phyloP scores from a whole-genome alignment of 2,329 filamentous ascomycete genomes.

The Trichoderma hamatum region DNA sequence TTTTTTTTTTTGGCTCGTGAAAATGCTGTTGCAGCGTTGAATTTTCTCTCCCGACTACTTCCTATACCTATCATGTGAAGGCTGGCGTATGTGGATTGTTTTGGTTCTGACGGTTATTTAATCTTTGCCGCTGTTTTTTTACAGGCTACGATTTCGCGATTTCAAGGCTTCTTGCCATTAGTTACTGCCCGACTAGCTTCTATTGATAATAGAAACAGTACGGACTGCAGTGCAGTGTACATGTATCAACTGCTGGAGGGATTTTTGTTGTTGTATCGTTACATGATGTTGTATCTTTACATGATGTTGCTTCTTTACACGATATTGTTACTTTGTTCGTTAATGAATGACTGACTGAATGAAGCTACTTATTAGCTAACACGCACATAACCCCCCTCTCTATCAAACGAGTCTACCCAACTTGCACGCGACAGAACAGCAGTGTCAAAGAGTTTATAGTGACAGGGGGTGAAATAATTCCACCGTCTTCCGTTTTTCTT shows the following conservation, averaged over 20 bases:
- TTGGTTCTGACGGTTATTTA: neutral
- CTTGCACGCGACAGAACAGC: neutral
- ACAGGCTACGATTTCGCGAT: neutral
- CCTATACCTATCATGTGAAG: neutral
- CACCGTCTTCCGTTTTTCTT: neutral
- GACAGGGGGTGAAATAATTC: neutral
- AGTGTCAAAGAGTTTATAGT: neutral
- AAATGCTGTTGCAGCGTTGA: neutral
- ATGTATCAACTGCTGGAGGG: conserved; percentile 3
- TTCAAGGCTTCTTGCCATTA: neutral
- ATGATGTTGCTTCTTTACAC: no score
- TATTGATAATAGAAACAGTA: neutral
- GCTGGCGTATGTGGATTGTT: conserved; percentile 11
- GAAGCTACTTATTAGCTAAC: neutral
- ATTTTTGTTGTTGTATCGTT: neutral
- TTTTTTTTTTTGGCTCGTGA: neutral
- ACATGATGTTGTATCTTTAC: neutral
- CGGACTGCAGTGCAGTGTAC: neutral
- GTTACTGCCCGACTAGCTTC: neutral
- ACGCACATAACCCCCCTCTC: neutral
- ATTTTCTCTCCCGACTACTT: neutral
- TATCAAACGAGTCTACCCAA: neutral
- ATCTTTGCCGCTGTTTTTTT: neutral
- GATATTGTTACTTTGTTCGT: neutral
- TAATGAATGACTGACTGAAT: neutral